Conservation (phyloP, 2,329 filamentous ascomycete species). For the Paraconiothyrium brasiliense region DNA sequence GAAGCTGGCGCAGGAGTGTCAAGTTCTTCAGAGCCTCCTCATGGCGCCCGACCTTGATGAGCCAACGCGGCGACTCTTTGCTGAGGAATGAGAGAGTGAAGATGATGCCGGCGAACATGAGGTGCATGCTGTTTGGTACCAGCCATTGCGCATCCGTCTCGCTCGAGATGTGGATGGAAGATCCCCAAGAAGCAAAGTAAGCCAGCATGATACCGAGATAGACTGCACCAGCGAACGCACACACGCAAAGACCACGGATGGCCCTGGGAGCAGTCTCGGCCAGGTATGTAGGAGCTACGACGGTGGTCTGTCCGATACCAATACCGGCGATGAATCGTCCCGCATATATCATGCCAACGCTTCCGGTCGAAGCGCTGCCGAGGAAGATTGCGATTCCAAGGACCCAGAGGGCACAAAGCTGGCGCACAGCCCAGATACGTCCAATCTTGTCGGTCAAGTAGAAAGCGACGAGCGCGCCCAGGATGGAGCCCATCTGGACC, state of each 20-base stretch:
- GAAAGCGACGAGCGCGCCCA: slow-evolving; percentile 71
- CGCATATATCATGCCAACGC: slow-evolving; percentile 65
- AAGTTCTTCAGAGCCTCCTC: slow-evolving; percentile 68
- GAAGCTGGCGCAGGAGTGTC: slow-evolving; percentile 68
- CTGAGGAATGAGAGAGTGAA: slow-evolving; percentile 74
- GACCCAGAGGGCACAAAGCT: slow-evolving; percentile 54
- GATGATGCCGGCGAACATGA: slow-evolving; percentile 80
- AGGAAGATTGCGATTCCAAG: slow-evolving; percentile 54
- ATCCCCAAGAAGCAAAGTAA: slow-evolving; percentile 73
- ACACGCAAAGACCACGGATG: slow-evolving; percentile 77
- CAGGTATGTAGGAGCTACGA: slow-evolving; percentile 76
- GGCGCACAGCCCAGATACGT: slow-evolving; percentile 55
- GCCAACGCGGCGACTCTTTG: slow-evolving; percentile 74
- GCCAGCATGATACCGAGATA: slow-evolving; percentile 81
- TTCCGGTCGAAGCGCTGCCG: slow-evolving; percentile 45
- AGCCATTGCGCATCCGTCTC: slow-evolving; percentile 61
- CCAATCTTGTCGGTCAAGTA: slow-evolving; percentile 58
- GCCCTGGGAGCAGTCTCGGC: slow-evolving; percentile 76
- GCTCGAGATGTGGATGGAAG: slow-evolving; percentile 61
- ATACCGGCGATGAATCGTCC: slow-evolving; percentile 73
- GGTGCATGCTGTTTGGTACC: slow-evolving; percentile 76
- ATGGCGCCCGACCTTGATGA: slow-evolving; percentile 70
- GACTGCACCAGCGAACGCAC: slow-evolving; percentile 74
- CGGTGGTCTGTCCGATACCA: slow-evolving; percentile 72
- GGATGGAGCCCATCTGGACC: slow-evolving; percentile 82